phyloP scores from a whole-genome alignment of 1,139 yeast genomes.

The Taphrina confusa region DNA sequence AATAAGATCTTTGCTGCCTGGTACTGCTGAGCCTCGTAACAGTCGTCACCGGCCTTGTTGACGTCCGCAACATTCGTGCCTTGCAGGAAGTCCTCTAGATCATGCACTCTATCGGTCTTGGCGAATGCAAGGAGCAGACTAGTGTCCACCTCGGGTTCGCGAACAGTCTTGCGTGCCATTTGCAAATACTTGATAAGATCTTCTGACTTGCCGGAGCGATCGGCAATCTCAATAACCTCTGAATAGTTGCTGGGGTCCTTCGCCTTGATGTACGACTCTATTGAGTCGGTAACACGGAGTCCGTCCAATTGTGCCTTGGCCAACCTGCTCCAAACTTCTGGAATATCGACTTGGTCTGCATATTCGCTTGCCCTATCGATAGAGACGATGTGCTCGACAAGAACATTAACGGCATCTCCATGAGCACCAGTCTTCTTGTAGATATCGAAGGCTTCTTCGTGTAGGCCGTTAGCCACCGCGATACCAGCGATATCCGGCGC shows the following conservation, averaged over 20 bases:
- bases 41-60: constrained; percentile 87
- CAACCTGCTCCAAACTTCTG: constrained; percentile 90
- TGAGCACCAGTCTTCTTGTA: constrained; percentile 82
- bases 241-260: constrained; percentile 87
- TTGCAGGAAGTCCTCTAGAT: constrained; percentile 79
- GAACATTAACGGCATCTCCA: constrained; percentile 79
- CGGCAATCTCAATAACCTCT: constrained; percentile 91
- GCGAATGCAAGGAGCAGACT: constrained; percentile 88
- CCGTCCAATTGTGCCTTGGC: constrained; percentile 97
- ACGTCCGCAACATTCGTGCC: constrained; percentile 92
- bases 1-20: constrained; percentile 90
- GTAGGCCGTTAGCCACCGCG: constrained; percentile 81
- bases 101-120: constrained; percentile 68
- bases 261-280: constrained; percentile 71
- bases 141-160: constrained; percentile 92
- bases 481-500: constrained; percentile 92
- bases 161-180: constrained; percentile 91
- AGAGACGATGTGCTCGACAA: constrained; percentile 90
- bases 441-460: constrained; percentile 93
- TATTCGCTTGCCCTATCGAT: constrained; percentile 92
- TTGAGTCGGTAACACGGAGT: constrained; percentile 86
- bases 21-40: constrained; percentile 78
- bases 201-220: constrained; percentile 93
- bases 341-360: constrained; percentile 82
- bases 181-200: constrained; percentile 82